Base-by-base conservation (phyloP, 2,329 filamentous ascomycete species). In the Penicillium sp. region DNA sequence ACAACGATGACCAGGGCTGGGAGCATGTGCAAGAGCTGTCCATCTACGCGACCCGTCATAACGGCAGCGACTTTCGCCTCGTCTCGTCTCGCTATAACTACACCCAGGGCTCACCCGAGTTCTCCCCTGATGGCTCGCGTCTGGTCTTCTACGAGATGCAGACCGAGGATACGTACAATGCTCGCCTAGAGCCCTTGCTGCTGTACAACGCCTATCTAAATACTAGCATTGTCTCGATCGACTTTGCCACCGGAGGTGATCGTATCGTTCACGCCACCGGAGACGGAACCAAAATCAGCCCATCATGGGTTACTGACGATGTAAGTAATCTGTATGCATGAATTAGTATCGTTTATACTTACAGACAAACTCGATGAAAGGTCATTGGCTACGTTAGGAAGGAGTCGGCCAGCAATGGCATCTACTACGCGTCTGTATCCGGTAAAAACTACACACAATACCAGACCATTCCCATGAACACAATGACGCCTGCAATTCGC, bases 71-170 rank as follows among this genome's bases (percentile, higher is more conserved):
- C 42, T 74, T 77, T 47, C 67, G 68, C n/a, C 60, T 69, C 49
- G 55, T 77, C 16, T 63, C 63, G 1, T 65, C 63, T 23, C 69
- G 74, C 60, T 33, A 52, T 1, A 68, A 66, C 1, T 75, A 73
- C 59, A 71, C 65, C 9, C 62, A 76, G 3, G 73, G 73, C 3
- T 70, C 71, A 1, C 74, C 74, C 3, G 66, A 72, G 28, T 77
- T 68, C 65, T 74, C 71, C 5, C 63, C 64, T 2, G 71, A 75
- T 51, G 71, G 71, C 1, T 62, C 57, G 26, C 69, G 70, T 9
- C 63, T 76, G 35, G 50, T 74, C 23, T 76, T 69, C 61, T 73
- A 78, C 59, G 70, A 76, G 46, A 69, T 78, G 58, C 71, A 68
- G 1, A 66, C 62, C 0, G 72, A 74, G 55, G 59, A 66, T 5